These are phyloP conservation scores for Exophiala calicioides DNA, from an alignment of 2,329 filamentous ascomycete species.

Conservation along the genomic window DNA sequence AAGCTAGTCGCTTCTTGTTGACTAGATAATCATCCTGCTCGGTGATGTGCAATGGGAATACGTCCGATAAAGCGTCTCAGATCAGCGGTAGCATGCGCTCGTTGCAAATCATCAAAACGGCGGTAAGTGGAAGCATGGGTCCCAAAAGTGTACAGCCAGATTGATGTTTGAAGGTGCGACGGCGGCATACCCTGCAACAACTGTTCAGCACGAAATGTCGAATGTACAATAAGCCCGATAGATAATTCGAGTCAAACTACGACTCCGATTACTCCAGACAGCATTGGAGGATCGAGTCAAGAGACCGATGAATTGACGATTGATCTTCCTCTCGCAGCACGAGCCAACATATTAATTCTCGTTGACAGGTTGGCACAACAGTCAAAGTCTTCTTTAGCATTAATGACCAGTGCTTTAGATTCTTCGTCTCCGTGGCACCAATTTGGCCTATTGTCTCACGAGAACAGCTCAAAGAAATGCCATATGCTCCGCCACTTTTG, in stretches of 20 bases:
- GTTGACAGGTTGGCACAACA: conserved; percentile 7
- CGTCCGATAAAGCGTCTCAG: background rate
- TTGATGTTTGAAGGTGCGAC: background rate
- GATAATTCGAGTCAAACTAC: background rate
- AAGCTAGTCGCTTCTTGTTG: too few relatives aligned
- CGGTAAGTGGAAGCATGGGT: conserved; percentile 1
- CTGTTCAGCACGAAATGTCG: background rate
- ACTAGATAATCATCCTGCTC: too few relatives aligned
- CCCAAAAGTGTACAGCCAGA: background rate
- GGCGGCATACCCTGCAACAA: background rate
- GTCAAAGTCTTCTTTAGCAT: too few relatives aligned
- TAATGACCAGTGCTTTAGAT: too few relatives aligned
- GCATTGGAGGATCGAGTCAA: too few relatives aligned
- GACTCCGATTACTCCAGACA: too few relatives aligned
- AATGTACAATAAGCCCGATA: too few relatives aligned
- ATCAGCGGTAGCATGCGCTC: background rate
- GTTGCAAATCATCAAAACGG: conserved; percentile 4
- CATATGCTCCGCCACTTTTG: conserved; percentile 6
- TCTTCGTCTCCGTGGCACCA: conserved; percentile 1
- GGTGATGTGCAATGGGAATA: too few relatives aligned
- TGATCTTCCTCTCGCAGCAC: background rate
- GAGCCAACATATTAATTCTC: background rate
- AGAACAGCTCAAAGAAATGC: background rate
- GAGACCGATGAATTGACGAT: too few relatives aligned
- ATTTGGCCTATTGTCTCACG: conserved; percentile 5